Evolutionary conservation across 2,329 filamentous ascomycete species (phyloP), one percentile per base, ranked within the genome.

Genomic region (Alternaria sp.): DNA sequence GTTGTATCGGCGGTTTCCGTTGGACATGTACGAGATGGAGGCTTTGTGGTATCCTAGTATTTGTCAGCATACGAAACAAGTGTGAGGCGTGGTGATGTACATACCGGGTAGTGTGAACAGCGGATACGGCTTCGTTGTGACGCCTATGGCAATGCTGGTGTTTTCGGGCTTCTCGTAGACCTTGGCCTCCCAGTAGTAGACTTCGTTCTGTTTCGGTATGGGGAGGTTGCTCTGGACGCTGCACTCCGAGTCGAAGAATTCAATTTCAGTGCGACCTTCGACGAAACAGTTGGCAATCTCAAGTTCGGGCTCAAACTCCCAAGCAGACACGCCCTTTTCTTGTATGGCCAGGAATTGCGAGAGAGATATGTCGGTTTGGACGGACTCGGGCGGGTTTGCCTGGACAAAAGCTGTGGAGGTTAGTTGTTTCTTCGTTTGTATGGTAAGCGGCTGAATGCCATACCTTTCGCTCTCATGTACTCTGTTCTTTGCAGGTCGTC

Each of bases 221-320:
- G 95, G 95, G 39, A 99, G 80, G 72, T 99, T 99, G 82, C 91
- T 96, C 82, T 97, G 92, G 62, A 98, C 95, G 69, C 93, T 96
- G 81, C 94, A 98, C 77, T 96, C 95, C 2, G 93, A 95, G 78
- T 99, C 95, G 74, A 96, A 99, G 80, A 99, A 99, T 77, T 99
- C 95, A 64, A 99, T 97, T 78, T 99, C 95, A 10, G 95, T 99
- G 66, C 95, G 88, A 39, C 83, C 94, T 79, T 99, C 94, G 64
- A 99, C 95, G 75, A 99, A 99, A 79, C 95, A 99, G 79, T 98
- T 98, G 67, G 95, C 95, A 68, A 98, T 97, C 79, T 99, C 95
- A 34, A 98, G 82, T 78, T 99, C 95, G n/a, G 95, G 95, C 78
- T 98, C 95, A 72, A 99, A 99, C 78, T 99, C 95, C 95, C 95